These are phyloP conservation scores for Aspergillus sp. DNA, from an alignment of 2,329 filamentous ascomycete species.

Conservation along the genomic window DNA sequence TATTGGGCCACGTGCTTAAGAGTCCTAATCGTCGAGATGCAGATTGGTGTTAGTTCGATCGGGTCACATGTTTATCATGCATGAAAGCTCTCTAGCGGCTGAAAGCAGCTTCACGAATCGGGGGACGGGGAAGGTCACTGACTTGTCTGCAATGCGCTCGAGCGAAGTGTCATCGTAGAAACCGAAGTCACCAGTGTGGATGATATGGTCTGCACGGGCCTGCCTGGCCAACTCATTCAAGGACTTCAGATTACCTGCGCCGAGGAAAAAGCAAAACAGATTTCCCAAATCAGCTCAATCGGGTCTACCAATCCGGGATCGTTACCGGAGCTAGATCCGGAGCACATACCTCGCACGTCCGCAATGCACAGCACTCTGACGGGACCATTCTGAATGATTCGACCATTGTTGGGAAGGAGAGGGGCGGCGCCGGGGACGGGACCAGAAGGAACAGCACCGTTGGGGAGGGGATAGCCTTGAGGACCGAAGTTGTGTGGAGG, in stretches of 20 bases:
- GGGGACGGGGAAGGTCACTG: constrained; percentile 40
- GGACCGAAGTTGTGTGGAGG: constrained; percentile 46
- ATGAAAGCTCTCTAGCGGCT: not conserved
- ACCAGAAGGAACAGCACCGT: constrained; percentile 43
- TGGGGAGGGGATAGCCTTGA: constrained; percentile 49
- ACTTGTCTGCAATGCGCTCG: constrained; percentile 98
- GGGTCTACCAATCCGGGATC: not conserved
- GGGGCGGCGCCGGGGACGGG: constrained; percentile 50
- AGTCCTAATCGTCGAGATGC: constrained; percentile 60
- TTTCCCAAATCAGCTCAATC: constrained; percentile 23
- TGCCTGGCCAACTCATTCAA: constrained; percentile 95
- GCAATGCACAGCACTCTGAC: constrained; percentile 53
- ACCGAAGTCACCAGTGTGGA: constrained; percentile 98
- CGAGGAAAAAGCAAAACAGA: constrained; percentile 20
- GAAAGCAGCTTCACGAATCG: not conserved
- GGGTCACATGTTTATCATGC: constrained; percentile 4
- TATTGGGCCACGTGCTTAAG: constrained; percentile 98
- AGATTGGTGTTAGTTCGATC: constrained; percentile 20
- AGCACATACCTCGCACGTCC: constrained; percentile 50
- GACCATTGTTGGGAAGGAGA: constrained; percentile 53
- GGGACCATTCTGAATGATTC: constrained; percentile 51
- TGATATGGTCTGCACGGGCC: constrained; percentile 93
- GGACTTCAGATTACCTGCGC: constrained; percentile 84
- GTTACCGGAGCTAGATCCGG: not conserved
- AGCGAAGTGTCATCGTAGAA: constrained; percentile 97